phyloP scores from a whole-genome alignment of 2,329 filamentous ascomycete species.

The Colletotrichum limetticola region DNA sequence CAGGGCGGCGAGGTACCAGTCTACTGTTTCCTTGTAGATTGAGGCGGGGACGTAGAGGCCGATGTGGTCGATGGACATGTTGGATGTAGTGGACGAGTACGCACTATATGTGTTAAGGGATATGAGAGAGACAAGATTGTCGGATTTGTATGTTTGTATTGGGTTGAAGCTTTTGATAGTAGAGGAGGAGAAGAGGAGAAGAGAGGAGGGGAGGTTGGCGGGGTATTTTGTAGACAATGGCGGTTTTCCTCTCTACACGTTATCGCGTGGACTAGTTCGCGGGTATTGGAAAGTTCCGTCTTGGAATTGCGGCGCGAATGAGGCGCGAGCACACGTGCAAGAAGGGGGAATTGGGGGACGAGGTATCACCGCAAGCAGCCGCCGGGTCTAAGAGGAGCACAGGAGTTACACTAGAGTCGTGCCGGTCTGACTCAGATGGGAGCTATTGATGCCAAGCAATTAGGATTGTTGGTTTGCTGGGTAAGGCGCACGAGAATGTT shows the following conservation, averaged over 20 bases:
- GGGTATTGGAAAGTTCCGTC: neutral
- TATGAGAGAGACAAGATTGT: neutral
- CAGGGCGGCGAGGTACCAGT: conserved; percentile 48
- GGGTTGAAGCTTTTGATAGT: neutral
- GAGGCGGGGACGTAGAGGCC: conserved; percentile 43
- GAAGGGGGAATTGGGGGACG: neutral
- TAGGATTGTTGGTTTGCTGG: neutral
- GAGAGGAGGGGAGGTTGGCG: neutral
- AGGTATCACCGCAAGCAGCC: neutral
- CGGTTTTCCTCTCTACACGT: neutral
- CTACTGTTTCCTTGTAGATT: conserved; percentile 42
- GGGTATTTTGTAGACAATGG: conserved; percentile 17
- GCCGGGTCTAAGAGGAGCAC: neutral
- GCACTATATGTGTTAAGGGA: neutral
- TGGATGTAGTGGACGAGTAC: neutral
- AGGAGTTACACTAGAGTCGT: neutral
- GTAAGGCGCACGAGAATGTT: neutral
- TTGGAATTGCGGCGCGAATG: conserved; percentile 5
- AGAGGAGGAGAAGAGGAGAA: neutral
- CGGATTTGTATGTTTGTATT: neutral
- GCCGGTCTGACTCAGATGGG: neutral
- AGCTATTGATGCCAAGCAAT: too few relatives aligned
- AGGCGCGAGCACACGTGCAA: conserved; percentile 15
- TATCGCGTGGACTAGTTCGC: neutral
- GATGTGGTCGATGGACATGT: conserved; percentile 50